A percentile compares a stretch with the other conserved stretches of the same genome.
phyloP scores from a whole-genome alignment of 1,284 basidiomycete genomes.

The Melampsora americana region DNA sequence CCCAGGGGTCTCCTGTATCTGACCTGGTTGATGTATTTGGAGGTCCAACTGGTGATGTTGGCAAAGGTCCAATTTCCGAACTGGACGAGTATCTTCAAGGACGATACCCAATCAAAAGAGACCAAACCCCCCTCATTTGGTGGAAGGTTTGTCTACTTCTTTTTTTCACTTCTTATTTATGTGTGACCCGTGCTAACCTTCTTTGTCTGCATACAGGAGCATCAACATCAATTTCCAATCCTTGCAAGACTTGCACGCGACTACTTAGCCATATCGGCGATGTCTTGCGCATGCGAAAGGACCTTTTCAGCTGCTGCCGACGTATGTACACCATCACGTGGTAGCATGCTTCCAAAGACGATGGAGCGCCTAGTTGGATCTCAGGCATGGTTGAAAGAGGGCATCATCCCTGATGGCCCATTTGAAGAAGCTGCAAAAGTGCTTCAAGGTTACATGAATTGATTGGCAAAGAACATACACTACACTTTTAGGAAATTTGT shows the following conservation, averaged over 20 bases:
- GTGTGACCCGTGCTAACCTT: not conserved
- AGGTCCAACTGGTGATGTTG: too few relatives aligned
- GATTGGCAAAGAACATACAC: too few relatives aligned
- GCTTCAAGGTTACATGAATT: too few relatives aligned
- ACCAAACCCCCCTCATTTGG: slow-evolving; percentile 6
- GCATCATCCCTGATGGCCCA: not conserved
- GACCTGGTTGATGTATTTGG: too few relatives aligned
- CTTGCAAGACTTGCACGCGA: slow-evolving; percentile 7
- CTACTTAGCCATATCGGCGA: not conserved
- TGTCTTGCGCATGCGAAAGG: slow-evolving; percentile 13
- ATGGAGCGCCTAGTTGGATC: slow-evolving; percentile 6
- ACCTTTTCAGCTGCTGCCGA: slow-evolving; percentile 23
- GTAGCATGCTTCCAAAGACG: too few relatives aligned
- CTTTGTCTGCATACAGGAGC: slow-evolving; percentile 4
- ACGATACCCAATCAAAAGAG: too few relatives aligned
- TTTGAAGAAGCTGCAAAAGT: not conserved
- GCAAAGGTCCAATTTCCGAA: too few relatives aligned
- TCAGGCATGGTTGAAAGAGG: slow-evolving; percentile 21
- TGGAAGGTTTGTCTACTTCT: not conserved
- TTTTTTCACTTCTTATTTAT: too few relatives aligned
- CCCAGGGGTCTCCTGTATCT: too few relatives aligned
- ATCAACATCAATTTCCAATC: not conserved
- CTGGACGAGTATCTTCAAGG: too few relatives aligned
- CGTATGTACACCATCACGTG: too few relatives aligned
- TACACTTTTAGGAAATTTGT: too few relatives aligned